Conservation (phyloP, 2,329 filamentous ascomycete species). For the Stagonosporopsis vannaccii region DNA sequence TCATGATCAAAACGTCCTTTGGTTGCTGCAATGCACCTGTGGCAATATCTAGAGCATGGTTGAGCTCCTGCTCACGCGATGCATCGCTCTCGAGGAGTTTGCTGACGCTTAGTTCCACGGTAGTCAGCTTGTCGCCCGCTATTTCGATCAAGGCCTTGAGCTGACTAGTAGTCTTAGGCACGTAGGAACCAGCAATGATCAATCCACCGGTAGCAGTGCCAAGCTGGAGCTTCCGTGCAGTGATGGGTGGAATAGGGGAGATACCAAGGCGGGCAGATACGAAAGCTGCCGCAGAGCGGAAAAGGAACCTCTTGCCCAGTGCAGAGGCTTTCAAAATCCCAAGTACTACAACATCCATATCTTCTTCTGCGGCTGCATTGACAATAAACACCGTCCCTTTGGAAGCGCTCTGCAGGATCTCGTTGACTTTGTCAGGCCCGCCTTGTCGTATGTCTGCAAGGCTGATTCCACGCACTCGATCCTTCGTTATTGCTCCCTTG, state of each 20-base stretch:
- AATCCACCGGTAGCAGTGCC: conserved; percentile 57
- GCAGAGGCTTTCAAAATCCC: conserved; percentile 55
- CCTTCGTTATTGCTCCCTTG: conserved; percentile 49
- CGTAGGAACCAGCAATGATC: conserved; percentile 65
- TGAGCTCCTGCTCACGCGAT: conserved; percentile 46
- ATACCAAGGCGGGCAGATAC: conserved; percentile 62
- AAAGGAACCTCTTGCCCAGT: conserved; percentile 54
- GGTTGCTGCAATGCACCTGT: conserved; percentile 51
- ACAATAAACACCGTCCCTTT: conserved; percentile 57
- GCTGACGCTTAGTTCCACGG: conserved; percentile 59
- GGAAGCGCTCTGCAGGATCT: conserved; percentile 50
- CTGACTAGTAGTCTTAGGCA: conserved; percentile 66
- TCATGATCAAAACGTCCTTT: conserved; percentile 66
- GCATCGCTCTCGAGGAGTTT: conserved; percentile 54
- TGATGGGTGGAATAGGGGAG: conserved; percentile 59
- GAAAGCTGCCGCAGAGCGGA: conserved; percentile 57
- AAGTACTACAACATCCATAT: conserved; percentile 63
- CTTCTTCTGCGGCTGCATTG: conserved; percentile 62
- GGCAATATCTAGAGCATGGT: conserved; percentile 42
- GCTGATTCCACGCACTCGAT: conserved; percentile 54
- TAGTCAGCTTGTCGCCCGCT: conserved; percentile 53
- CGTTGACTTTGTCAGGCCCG: conserved; percentile 53
- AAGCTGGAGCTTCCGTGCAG: conserved; percentile 53
- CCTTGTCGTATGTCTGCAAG: conserved; percentile 59
- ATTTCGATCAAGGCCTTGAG: conserved; percentile 53